Conservation (phyloP, 257 asterid species). For the Solanum medicagineum region DNA sequence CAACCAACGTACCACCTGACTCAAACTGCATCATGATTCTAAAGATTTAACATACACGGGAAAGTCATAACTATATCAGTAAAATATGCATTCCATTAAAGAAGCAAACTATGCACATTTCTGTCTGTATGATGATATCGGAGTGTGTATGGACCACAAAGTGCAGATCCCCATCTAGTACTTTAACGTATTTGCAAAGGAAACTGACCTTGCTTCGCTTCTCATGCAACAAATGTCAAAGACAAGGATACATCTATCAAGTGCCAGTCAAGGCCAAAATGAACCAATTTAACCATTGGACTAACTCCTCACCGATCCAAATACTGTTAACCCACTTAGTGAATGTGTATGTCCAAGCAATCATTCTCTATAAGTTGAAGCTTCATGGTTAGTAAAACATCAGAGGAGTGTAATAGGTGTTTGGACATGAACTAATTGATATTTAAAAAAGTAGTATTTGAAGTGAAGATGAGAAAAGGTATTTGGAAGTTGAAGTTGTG, state of each 20-base stretch:
- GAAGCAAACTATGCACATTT: neutral
- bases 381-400: neutral
- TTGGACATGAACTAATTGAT: neutral
- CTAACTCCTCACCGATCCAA: neutral
- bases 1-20: constrained; percentile 93
- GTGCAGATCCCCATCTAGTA: neutral
- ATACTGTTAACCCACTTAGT: neutral
- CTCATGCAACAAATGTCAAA: neutral
- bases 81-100: neutral
- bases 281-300: neutral
- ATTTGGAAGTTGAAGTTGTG: neutral
- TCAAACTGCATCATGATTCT: constrained; percentile 48
- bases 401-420: neutral
- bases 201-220: neutral
- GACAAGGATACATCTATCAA: neutral
- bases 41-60: constrained; percentile 6
- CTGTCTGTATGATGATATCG: neutral
- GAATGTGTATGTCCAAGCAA: neutral
- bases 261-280: neutral
- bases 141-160: neutral
- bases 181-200: neutral
- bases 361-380: neutral
- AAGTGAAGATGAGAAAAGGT: neutral
- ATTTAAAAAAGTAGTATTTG: neutral
- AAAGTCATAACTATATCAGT: neutral